Evolutionary conservation across 2,329 filamentous ascomycete genomes (phyloP).

Genomic region (Pyrenochaeta sp.): DNA sequence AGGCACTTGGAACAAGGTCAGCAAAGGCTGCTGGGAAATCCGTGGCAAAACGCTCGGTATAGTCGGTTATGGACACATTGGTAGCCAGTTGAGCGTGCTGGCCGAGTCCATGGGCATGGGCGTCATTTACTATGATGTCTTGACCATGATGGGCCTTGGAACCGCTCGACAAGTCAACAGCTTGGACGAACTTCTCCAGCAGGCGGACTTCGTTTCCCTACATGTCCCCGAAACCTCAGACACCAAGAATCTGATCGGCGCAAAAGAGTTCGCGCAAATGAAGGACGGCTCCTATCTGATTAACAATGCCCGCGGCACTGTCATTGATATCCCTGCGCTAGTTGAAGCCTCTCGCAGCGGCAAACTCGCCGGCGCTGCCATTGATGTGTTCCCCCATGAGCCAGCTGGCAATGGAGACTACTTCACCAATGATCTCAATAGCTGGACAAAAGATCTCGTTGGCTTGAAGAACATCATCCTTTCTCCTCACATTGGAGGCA

Average conservation of each 20-base stretch:
- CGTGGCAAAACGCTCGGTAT: slow-evolving; percentile 97
- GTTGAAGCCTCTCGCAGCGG: slow-evolving; percentile 86
- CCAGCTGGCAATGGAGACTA: slow-evolving; percentile 94
- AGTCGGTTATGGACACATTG: slow-evolving; percentile 96
- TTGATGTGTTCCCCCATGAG: slow-evolving; percentile 95
- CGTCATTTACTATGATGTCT: slow-evolving; percentile 95
- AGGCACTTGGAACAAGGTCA: slow-evolving; percentile 98
- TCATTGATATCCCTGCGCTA: slow-evolving; percentile 92
- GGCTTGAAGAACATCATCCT: slow-evolving; percentile 90
- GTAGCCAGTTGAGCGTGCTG: slow-evolving; percentile 91
- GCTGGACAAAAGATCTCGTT: slow-evolving; percentile 85
- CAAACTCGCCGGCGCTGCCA: slow-evolving; percentile 90
- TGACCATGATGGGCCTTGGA: slow-evolving; percentile 93
- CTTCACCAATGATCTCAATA: slow-evolving; percentile 84
- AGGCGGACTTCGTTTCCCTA: slow-evolving; percentile 90
- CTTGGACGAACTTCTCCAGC: slow-evolving; percentile 75
- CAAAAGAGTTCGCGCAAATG: slow-evolving; percentile 82
- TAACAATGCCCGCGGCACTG: slow-evolving; percentile 91
- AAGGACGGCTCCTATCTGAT: slow-evolving; percentile 92
- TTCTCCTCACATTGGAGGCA: slow-evolving; percentile 95
- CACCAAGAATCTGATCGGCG: slow-evolving; percentile 91
- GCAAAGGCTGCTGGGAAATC: slow-evolving; percentile 95
- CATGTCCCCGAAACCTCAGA: slow-evolving; percentile 94
- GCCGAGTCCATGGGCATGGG: slow-evolving; percentile 98
- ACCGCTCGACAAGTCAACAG: slow-evolving; percentile 83